These are phyloP conservation scores for Amborella trichopoda DNA, from an alignment of 164 flowering plant genomes.

Conservation along the genomic window DNA sequence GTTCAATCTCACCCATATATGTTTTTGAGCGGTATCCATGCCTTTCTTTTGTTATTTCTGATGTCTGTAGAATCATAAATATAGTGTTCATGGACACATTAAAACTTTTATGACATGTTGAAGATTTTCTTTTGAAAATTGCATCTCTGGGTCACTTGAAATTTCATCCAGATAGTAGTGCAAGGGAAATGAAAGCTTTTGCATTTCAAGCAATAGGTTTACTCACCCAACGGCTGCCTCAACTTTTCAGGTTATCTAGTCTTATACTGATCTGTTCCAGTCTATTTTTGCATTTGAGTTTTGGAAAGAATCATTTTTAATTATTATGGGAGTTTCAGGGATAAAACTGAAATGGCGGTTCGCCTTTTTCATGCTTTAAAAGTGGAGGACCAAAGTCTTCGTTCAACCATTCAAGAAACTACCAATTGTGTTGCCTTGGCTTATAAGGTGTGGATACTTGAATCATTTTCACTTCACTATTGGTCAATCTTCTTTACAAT, in stretches of 20 bases:
- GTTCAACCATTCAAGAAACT: conserved; percentile 71
- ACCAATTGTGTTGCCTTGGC: conserved; percentile 68
- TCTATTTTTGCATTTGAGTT: neutral
- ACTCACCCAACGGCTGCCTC: conserved; percentile 90
- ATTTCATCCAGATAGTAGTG: conserved; percentile 31
- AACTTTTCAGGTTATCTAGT: conserved; percentile 62
- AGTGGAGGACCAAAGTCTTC: conserved; percentile 57
- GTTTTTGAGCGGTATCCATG: neutral
- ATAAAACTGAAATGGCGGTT: conserved; percentile 80
- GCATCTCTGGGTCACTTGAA: too few species aligned
- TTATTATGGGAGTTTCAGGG: conserved; percentile 29
- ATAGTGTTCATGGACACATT: too few species aligned
- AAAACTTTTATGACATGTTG: too few species aligned
- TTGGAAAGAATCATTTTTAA: neutral
- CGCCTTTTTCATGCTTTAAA: conserved; percentile 87
- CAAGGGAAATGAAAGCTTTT: conserved; percentile 64
- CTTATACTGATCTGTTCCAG: neutral
- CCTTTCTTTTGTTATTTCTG: too few species aligned
- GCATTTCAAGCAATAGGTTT: conserved; percentile 89
- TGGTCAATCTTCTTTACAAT: too few species aligned
- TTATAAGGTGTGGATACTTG: conserved; percentile 64
- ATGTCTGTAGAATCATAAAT: too few species aligned
- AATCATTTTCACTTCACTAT: too few species aligned
- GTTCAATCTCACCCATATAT: neutral
- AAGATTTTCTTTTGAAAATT: too few species aligned